These are phyloP conservation scores for Dictyophora rubrovolvata DNA, from an alignment of 768 basidiomycete species.

Conservation along the genomic window DNA sequence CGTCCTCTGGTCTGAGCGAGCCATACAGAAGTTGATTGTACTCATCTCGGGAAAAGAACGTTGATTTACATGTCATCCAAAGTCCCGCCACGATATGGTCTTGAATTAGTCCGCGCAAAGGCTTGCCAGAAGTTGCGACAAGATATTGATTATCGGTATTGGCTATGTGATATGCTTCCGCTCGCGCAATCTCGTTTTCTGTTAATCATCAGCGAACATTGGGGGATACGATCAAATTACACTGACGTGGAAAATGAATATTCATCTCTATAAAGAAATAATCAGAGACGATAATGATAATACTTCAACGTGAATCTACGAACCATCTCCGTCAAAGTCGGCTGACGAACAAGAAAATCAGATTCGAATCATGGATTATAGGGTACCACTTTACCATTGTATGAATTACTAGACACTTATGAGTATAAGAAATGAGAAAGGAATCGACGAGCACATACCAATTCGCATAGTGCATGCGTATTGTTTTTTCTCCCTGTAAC, in stretches of 20 bases:
- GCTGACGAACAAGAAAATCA: constrained; percentile 30
- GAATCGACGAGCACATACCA: constrained; percentile 42
- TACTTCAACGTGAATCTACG: constrained; percentile 14
- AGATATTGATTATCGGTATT: constrained; percentile 99
- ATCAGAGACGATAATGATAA: constrained; percentile 8
- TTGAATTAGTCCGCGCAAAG: constrained; percentile 94
- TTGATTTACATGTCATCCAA: constrained; percentile 97
- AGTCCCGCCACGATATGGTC: constrained; percentile 98
- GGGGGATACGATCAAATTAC: not conserved
- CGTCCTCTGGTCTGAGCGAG: constrained; percentile 79
- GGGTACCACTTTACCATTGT: constrained; percentile 58
- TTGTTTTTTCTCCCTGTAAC: constrained; percentile 93
- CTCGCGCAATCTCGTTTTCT: constrained; percentile 93
- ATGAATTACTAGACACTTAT: constrained; percentile 67
- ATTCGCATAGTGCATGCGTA: constrained; percentile 99
- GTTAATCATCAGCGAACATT: not conserved
- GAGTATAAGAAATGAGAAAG: constrained; percentile 7
- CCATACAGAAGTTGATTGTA: constrained; percentile 96
- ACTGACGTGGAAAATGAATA: constrained; percentile 95
- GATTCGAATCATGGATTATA: constrained; percentile 1
- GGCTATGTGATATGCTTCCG: constrained; percentile 89
- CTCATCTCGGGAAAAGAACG: constrained; percentile 91
- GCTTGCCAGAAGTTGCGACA: constrained; percentile 97
- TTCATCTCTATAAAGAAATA: constrained; percentile 88
- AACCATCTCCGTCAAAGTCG: constrained; percentile 90